Base-by-base conservation (phyloP, 23 red algal genomes). In the Rhodosorus marinus region DNA sequence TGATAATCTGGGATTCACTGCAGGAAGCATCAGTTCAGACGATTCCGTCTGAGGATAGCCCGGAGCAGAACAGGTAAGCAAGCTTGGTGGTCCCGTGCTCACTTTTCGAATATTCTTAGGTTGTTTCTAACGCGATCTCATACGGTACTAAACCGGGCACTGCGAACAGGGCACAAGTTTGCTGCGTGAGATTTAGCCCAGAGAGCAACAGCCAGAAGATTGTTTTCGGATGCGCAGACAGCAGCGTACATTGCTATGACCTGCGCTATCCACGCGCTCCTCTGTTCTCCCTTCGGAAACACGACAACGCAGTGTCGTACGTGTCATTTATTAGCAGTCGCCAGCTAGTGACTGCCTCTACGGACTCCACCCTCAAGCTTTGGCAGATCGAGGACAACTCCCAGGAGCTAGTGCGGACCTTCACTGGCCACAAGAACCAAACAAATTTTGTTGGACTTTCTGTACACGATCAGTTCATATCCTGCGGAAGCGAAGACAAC, bases 371-470 rank as follows among this genome's bases (percentile, higher is more conserved):
- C 6, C 32, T 80, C 24, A 82, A 76, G 56, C 46, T 98, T 20
- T 80, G 75, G 73, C 4, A 15, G 17, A 11, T 43, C 11, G 38
- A 43, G 38, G 11, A 40, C 24, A n/a, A n/a, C n/a, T n/a, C n/a
- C n/a, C n/a, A n/a, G n/a, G n/a, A n/a, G n/a, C 24, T 76, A 31
- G 35, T 52, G 54, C 64, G 87, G 8, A 74, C 64, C 5, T 98
- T 83, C 67, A 52, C 49, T 5, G 90, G 90, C 20, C 90, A 98
- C 47, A 50, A 29, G 6, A 98, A 98, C 45, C 79, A 98, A 42
- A 64, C 64, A 34, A 84, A 85, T 54, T 98, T 98, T 74, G 90
- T 98, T 2, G 90, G 90, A 1, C 65, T 98, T 11, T 70, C 78
- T 24, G 77, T 83, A 20, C 81, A 53, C 2, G 32, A 54, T 17